These are phyloP conservation scores for Diospyros kaki DNA, from an alignment of 148 eudicot genomes.

Conservation along the genomic window DNA sequence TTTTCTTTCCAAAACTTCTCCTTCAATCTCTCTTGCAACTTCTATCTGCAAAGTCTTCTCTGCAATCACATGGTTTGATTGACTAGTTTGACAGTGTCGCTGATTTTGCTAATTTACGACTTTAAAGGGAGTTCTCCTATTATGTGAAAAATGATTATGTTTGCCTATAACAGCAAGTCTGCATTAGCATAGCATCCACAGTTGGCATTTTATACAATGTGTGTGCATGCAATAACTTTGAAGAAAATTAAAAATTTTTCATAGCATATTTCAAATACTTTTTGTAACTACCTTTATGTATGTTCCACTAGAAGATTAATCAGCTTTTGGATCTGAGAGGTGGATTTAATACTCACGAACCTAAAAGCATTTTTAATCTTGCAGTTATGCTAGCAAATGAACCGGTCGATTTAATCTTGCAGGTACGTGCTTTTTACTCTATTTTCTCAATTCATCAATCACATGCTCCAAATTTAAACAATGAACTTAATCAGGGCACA, in stretches of 20 bases:
- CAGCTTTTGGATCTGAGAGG: neutral
- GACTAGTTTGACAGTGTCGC: no score
- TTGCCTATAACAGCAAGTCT: neutral
- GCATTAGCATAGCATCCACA: neutral
- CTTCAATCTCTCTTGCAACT: no score
- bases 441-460: constrained; percentile 5
- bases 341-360: neutral
- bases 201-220: neutral
- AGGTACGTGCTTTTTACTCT: constrained; percentile 41
- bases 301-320: neutral
- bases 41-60: no score
- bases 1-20: no score
- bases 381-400: constrained; percentile 87
- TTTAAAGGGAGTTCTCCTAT: neutral
- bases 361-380: constrained; percentile 16
- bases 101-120: neutral
- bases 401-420: constrained; percentile 85
- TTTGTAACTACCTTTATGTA: neutral
- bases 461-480: neutral
- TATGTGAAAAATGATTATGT: neutral
- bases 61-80: no score
- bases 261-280: neutral
- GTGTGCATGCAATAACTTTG: no score
- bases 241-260: no score
- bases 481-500: constrained; percentile 7